Conservation (phyloP, 2,329 filamentous ascomycete species). For the Cladosporium cucumerinum region DNA sequence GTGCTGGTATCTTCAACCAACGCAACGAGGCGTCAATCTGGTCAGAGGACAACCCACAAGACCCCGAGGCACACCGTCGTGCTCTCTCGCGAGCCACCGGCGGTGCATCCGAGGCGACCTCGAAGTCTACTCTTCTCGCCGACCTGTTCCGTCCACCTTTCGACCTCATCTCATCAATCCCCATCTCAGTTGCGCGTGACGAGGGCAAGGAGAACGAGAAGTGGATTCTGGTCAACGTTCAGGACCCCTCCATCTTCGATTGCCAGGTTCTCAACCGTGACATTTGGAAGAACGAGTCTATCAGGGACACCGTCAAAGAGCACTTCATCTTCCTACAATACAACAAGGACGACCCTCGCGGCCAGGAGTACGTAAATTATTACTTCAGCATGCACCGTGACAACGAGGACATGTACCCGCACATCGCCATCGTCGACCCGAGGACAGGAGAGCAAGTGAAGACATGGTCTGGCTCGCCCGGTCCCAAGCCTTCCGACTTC, state of each 20-base stretch:
- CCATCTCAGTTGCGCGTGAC: slow-evolving; percentile 82
- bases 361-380: slow-evolving; percentile 79
- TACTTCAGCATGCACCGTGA: slow-evolving; percentile 75
- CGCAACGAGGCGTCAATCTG: slow-evolving; percentile 55
- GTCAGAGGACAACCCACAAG: slow-evolving; percentile 50
- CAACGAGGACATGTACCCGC: slow-evolving; percentile 84
- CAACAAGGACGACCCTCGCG: slow-evolving; percentile 76
- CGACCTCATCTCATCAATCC: slow-evolving; percentile 74
- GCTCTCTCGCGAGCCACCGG: slow-evolving; percentile 60
- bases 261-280: slow-evolving; percentile 93
- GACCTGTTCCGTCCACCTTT: slow-evolving; percentile 92
- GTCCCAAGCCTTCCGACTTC: slow-evolving; percentile 74
- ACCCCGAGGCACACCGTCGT: slow-evolving; percentile 49
- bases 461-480: slow-evolving; percentile 83
- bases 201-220: slow-evolving; percentile 84
- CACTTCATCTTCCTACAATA: slow-evolving; percentile 97
- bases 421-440: slow-evolving; percentile 93
- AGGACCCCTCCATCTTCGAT: slow-evolving; percentile 89
- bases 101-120: slow-evolving; percentile 61
- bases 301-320: slow-evolving; percentile 77
- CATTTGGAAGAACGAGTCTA: slow-evolving; percentile 83
- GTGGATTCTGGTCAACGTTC: slow-evolving; percentile 94
- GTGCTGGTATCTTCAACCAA: slow-evolving; percentile 68
- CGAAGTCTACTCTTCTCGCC: slow-evolving; percentile 74
- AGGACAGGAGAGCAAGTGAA: slow-evolving; percentile 97